Evolutionary conservation across 352 stramenopile species (phyloP).

Genomic region (Achlya hypogyna): DNA sequence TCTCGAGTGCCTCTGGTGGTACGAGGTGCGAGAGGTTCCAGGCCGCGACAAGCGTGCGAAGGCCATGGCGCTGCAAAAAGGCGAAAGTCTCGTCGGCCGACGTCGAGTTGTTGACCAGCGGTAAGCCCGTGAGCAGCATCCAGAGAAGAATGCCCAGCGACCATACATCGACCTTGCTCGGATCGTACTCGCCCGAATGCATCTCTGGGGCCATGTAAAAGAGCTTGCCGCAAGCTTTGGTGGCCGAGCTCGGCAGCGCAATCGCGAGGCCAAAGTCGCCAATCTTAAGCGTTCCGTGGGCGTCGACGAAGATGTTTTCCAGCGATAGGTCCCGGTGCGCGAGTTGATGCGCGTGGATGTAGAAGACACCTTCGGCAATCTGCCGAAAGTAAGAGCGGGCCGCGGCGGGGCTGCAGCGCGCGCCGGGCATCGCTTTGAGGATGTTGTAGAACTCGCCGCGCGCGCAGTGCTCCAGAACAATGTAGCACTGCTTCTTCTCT

Average conservation of each 20-base stretch:
- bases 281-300: conserved; percentile 39
- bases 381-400: conserved; percentile 3
- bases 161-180: conserved; percentile 38
- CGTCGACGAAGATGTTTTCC: conserved; percentile 44
- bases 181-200: conserved; percentile 30
- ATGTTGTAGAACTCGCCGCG: conserved; percentile 13
- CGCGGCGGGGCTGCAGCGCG: not conserved
- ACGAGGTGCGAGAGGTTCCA: not conserved
- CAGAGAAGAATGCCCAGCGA: conserved; percentile 41
- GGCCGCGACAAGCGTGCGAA: not conserved
- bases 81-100: not conserved
- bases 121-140: conserved; percentile 13
- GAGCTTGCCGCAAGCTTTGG: conserved; percentile 2
- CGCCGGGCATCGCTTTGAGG: not conserved
- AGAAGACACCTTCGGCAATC: conserved; percentile 10
- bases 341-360: conserved; percentile 23
- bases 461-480: conserved; percentile 16
- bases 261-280: conserved; percentile 43
- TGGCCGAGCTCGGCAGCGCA: not conserved
- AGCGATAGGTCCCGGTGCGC: conserved; percentile 55
- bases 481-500: conserved; percentile 24
- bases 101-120: not conserved
- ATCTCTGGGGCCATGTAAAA: conserved; percentile 40
- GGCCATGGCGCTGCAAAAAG: not conserved
- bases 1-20: not conserved